A percentile compares a stretch with the other conserved stretches of the same genome.
phyloP scores from a whole-genome alignment of 345 rosid genomes.

The Aquilaria sinensis region DNA sequence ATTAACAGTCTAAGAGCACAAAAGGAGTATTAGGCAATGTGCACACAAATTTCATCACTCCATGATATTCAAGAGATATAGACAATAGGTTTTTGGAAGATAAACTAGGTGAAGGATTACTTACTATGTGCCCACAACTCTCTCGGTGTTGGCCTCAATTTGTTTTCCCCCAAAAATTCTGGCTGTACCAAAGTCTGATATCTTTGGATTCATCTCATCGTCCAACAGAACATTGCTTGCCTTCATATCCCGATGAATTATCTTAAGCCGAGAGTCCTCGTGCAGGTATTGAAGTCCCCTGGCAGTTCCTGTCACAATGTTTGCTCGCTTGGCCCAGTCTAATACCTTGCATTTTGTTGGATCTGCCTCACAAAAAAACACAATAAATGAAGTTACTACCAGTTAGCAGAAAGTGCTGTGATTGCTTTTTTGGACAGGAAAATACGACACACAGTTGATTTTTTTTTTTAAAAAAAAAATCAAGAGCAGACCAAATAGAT shows the following conservation, averaged over 20 bases:
- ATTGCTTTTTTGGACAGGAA: background rate
- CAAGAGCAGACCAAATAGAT: slow-evolving; percentile 30
- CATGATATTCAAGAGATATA: no score
- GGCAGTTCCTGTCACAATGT: slow-evolving; percentile 34
- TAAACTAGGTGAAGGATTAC: slow-evolving; percentile 3
- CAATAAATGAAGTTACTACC: background rate
- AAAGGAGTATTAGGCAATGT: no score
- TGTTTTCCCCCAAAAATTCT: slow-evolving; percentile 46
- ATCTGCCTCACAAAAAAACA: slow-evolving; percentile 19
- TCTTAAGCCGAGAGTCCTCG: slow-evolving; percentile 48
- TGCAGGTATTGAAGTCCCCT: slow-evolving; percentile 45
- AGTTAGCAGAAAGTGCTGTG: background rate
- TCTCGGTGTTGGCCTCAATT: slow-evolving; percentile 39
- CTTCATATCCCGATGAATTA: slow-evolving; percentile 44
- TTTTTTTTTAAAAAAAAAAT: background rate
- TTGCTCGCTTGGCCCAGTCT: slow-evolving; percentile 34
- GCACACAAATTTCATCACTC: no score
- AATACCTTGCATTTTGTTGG: slow-evolving; percentile 24
- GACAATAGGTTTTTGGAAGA: no score
- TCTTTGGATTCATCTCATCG: slow-evolving; percentile 43
- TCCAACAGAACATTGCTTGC: slow-evolving; percentile 48
- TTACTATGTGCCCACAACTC: slow-evolving; percentile 51
- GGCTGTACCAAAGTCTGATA: slow-evolving; percentile 55
- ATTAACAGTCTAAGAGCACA: no score
- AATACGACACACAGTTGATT: background rate